Base-by-base conservation (phyloP, 352 stramenopile species). In the Globisporangium cederbergense region DNA sequence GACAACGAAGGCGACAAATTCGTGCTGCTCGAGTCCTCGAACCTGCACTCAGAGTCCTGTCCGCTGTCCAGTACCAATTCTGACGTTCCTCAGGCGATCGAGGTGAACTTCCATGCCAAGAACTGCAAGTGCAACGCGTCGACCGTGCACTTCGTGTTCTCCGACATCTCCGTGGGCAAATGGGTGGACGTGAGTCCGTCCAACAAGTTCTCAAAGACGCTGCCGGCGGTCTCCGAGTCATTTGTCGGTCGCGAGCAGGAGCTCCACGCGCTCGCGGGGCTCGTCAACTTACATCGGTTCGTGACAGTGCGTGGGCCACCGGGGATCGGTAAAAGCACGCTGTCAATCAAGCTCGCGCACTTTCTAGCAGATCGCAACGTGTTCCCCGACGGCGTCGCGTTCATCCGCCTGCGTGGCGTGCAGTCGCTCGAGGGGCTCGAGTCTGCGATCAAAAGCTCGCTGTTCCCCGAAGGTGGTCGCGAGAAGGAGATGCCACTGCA, bases 211-310 rank as follows among this genome's bases (percentile, higher is more conserved):
- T 65, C 22, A 51, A 89, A 91, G 66, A 90, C 76, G n/a, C 68
- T 93, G 14, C 84, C 81, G 8, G 72, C 76, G 4, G 64, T 91
- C 20, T 80, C 81, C 16, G 77, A 89, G 58, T 84, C 83, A 16
- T 90, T 93, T 60, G 80, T 93, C 40, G 84, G 84, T 6, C 82
- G 84, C 34, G 81, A 93, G 18, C 79, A 89, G 11, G 84, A 93
- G 40, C 68, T 93, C 13, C 80, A 93, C 65, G 78, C 85, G 71
- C 65, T 93, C 38, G 81, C 78, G 11, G 75, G 76, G 43, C 64
- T 91, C 7, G 72, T 89, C 16, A 83, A 80, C 18, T 70, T 81
- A 2, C 75, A 83, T 8, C 77, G 84, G 2, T 77, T 93, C 50
- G 81, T 93, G 61, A 93, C 84, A 0, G 63, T 93, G 13, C 78